phyloP scores from a whole-genome alignment of 805 yeast genomes.

The Kregervanrija delftensis region DNA sequence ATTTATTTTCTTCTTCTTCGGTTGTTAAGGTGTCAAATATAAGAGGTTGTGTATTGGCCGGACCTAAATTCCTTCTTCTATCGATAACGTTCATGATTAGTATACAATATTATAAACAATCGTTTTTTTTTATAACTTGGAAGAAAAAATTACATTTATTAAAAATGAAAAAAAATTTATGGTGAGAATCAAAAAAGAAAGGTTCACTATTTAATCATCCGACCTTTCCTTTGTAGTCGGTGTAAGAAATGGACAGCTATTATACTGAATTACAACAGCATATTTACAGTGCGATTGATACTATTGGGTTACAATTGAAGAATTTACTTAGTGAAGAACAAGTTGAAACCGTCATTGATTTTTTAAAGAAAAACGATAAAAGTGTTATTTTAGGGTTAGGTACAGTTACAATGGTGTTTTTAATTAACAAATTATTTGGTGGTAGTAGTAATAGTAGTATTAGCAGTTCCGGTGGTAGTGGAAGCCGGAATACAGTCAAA shows the following conservation, averaged over 20 bases:
- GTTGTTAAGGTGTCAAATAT: slow-evolving; percentile 24
- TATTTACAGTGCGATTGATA: too few species aligned
- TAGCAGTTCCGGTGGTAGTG: too few species aligned
- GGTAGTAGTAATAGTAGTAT: background rate
- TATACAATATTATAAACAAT: background rate
- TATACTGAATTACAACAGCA: too few species aligned
- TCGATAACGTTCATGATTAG: slow-evolving; percentile 41
- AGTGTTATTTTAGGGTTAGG: slow-evolving; percentile 11
- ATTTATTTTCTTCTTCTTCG: slow-evolving; percentile 12
- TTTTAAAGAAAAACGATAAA: slow-evolving; percentile 13
- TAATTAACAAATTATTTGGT: slow-evolving; percentile 7
- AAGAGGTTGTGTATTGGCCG: slow-evolving; percentile 55
- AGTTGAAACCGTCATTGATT: slow-evolving; percentile 2
- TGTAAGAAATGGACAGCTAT: too few species aligned
- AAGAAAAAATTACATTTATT: background rate
- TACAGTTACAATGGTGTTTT: slow-evolving; percentile 8
- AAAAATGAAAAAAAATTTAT: slow-evolving; percentile 3
- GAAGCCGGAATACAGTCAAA: background rate
- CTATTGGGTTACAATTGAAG: too few species aligned
- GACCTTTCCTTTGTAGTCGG: too few species aligned
- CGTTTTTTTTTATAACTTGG: background rate
- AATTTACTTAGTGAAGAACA: background rate
- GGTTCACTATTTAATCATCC: slow-evolving; percentile 1
- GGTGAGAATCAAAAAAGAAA: slow-evolving; percentile 1
- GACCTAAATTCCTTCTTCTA: slow-evolving; percentile 84